phyloP scores from a whole-genome alignment of 371 early-diverging fungal species.

The Apophysomyces trapeziformis region DNA sequence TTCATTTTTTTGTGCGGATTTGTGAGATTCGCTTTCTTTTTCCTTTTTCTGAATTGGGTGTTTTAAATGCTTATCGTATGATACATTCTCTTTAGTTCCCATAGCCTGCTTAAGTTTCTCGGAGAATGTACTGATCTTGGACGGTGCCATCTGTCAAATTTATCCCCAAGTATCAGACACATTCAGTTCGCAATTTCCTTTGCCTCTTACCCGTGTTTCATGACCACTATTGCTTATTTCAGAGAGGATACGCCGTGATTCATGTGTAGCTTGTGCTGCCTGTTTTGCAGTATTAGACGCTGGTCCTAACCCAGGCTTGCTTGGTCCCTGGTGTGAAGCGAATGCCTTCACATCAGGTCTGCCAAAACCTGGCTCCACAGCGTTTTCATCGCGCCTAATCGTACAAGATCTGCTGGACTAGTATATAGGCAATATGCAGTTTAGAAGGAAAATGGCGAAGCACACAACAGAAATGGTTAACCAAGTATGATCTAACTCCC shows the following conservation, averaged over 20 bases:
- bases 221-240: slow-evolving; percentile 25
- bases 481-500: neutral
- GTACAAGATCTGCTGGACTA: slow-evolving; percentile 1
- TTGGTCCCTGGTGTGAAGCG: neutral
- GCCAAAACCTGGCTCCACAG: neutral
- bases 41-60: slow-evolving; percentile 4
- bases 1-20: slow-evolving; percentile 3
- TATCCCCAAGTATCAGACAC: neutral
- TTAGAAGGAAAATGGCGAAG: neutral
- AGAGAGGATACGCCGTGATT: slow-evolving; percentile 18
- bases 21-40: slow-evolving; percentile 7
- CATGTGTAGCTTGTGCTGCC: neutral
- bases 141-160: neutral
- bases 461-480: neutral
- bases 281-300: neutral
- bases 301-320: neutral
- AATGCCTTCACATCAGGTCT: neutral
- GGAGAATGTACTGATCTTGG: neutral
- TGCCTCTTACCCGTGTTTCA: slow-evolving; percentile 15
- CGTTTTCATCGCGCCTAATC: neutral
- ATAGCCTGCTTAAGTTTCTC: neutral
- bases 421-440: neutral
- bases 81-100: neutral
- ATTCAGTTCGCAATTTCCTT: neutral
- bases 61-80: neutral